Base-by-base conservation (phyloP, 2,329 filamentous ascomycete genomes). In the Paraconiothyrium sp. region DNA sequence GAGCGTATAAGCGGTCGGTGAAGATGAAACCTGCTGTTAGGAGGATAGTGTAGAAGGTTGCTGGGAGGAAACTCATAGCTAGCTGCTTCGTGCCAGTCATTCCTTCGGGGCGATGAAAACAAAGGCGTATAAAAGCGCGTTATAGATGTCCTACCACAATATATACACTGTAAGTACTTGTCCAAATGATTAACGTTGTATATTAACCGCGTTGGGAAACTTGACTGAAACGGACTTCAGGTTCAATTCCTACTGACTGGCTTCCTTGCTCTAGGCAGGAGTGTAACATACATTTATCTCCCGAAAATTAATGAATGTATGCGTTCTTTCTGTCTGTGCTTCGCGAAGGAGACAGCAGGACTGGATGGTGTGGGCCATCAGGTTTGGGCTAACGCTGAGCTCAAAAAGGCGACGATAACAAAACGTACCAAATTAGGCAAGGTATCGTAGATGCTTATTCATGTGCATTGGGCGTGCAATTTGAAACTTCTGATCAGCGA, bases 1-100 rank as follows among this genome's bases (percentile, higher is more conserved):
- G 16, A n/a, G 49, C 34, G 34, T 52, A 52, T 4, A 52, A 34
- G 49, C 49, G 49, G 13, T 52, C 39, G n/a, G 22, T 22, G 32
- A 52, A 24, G 4, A 39, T 13, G 16, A 52, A 5, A 22, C 34
- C 34, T 30, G 30, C 4, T 37, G 27, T 35, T 10, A n/a, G 11
- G 2, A 37, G 20, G 20, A 52, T 11, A 6, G 49, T 27, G 20
- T 39, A 52, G n/a, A 32, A 52, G 11, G 13, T 22, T 22, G 32
- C 16, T 7, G 27, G n/a, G 34, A 52, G 11, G 34, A 37, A 39
- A 11, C 3, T n/a, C 49, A 52, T 52, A 7, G 7, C 35, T 20
- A n/a, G 47, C 24, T 49, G 20, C 2, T 8, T 20, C 16, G 27
- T 44, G n/a, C n/a, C 7, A 44, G 20, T 22, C 4, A n/a, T 2